A percentile compares a stretch with the other conserved stretches of the same genome.
phyloP scores from a whole-genome alignment of 78 protist genomes.

The Reticulomyxa filosa region DNA sequence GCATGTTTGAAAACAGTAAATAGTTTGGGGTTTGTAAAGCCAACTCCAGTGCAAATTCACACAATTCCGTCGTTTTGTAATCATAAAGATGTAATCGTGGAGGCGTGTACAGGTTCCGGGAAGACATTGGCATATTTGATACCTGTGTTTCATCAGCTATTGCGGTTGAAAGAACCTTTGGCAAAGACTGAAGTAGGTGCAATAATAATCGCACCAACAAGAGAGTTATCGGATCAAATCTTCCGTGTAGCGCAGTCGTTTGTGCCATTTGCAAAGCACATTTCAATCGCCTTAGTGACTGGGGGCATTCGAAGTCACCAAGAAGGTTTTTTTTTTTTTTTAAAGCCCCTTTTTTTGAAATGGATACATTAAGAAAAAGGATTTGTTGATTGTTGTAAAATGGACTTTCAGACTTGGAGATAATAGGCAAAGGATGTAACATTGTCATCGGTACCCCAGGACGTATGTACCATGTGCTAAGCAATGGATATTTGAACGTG shows the following conservation, averaged over 20 bases:
- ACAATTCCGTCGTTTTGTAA: conserved; percentile 40
- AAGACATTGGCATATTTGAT: conserved; percentile 31
- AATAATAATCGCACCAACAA: conserved; percentile 20
- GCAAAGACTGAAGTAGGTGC: conserved; percentile 2
- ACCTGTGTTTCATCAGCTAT: conserved; percentile 35
- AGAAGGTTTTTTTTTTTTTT: too few relatives aligned
- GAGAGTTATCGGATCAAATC: conserved; percentile 36
- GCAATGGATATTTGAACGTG: neutral
- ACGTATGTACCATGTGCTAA: conserved; percentile 23
- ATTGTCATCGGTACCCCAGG: conserved; percentile 68
- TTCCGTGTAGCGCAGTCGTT: neutral
- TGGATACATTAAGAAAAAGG: too few relatives aligned
- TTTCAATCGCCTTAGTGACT: too few relatives aligned
- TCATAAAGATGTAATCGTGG: conserved; percentile 51
- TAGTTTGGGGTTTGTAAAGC: neutral
- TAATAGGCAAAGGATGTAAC: too few relatives aligned
- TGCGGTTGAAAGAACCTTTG: conserved; percentile 11
- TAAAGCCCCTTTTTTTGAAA: too few relatives aligned
- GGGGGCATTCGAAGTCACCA: too few relatives aligned
- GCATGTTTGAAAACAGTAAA: too few relatives aligned
- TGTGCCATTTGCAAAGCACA: too few relatives aligned
- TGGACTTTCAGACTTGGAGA: too few relatives aligned
- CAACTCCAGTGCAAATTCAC: conserved; percentile 19
- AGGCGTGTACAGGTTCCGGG: conserved; percentile 35
- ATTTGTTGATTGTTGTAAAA: too few relatives aligned